These are phyloP conservation scores for Thoreauomyces humboldtii DNA, from an alignment of 192 early-diverging fungal species.

Conservation along the genomic window DNA sequence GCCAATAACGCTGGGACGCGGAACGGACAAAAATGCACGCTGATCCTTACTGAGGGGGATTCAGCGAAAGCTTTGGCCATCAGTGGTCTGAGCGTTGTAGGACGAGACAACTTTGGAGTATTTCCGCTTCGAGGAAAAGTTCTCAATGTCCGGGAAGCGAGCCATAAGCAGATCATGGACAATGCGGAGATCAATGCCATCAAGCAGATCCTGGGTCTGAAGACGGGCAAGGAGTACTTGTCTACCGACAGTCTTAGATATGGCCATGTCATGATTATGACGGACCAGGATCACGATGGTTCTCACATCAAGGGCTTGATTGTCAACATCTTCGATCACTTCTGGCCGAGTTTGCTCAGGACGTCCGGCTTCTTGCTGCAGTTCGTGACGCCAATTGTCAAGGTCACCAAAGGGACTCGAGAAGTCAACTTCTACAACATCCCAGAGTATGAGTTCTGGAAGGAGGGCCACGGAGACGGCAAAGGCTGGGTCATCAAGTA, in stretches of 20 bases:
- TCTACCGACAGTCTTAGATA: conserved; percentile 73
- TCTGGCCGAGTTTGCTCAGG: conserved; percentile 78
- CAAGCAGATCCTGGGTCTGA: conserved; percentile 83
- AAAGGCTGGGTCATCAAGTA: conserved; percentile 82
- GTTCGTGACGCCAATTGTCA: conserved; percentile 90
- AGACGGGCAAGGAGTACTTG: conserved; percentile 69
- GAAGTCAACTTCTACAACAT: conserved; percentile 75
- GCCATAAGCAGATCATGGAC: conserved; percentile 53
- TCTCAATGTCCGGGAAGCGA: conserved; percentile 83
- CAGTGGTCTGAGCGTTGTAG: conserved; percentile 76
- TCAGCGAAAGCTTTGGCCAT: conserved; percentile 86
- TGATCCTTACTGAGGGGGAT: conserved; percentile 92
- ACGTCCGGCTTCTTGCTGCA: conserved; percentile 79
- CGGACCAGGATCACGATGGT: conserved; percentile 91
- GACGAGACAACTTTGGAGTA: conserved; percentile 80
- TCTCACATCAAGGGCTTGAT: conserved; percentile 91
- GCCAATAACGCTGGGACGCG: conserved; percentile 78
- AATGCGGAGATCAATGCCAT: conserved; percentile 78
- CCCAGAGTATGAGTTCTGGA: conserved; percentile 80
- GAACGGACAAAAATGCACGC: conserved; percentile 67
- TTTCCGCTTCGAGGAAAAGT: conserved; percentile 92
- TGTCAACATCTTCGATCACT: conserved; percentile 85
- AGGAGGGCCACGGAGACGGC: conserved; percentile 49
- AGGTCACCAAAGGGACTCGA: conserved; percentile 55
- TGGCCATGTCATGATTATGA: conserved; percentile 90